Evolutionary conservation across 306 rosid species (phyloP), one percentile per base, ranked within the genome.

Genomic region (Glycyrrhiza uralensis): DNA sequence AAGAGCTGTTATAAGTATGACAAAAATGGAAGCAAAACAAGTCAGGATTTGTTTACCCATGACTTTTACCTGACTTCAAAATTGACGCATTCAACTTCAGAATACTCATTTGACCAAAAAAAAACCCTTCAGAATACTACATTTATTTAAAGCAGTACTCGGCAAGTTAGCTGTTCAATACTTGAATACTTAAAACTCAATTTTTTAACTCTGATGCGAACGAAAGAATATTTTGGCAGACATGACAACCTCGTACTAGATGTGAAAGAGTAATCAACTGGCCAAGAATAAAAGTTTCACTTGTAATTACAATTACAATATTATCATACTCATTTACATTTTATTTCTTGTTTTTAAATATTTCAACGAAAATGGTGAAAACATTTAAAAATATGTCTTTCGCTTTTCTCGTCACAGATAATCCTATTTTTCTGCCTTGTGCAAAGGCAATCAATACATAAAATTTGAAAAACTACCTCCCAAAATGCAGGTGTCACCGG

Each of bases 1-100:
- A 75, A 66, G 33, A 74, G 50, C 49, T 50, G 5, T 54, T 66
- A 33, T 64, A 66, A 72, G 72, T 66, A 33, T 72, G 42, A 28
- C 74, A 18, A 77, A 79, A 73, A 44, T 6, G 9, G 3, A 58
- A 56, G 32, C 60, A 26, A 13, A 5, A 6, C 7, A 15, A 20
- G 5, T 51, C 19, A 3, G 20, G 7, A 45, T 14, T 52, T 63
- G 12, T 77, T 66, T 50, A 30, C 32, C 8, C 18, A 22, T 9
- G 5, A 1, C 22, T 67, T 47, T 44, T 17, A 13, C 39, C 6
- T n/a, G 1, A 3, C 18, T 26, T 66, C 6, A 11, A 52, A 42
- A 20, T 29, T 54, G 10, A 15, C 13, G 20, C 38, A 50, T 63
- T 41, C 46, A 19, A 7, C 54, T 41, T 38, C 35, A 4, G 14